Conservation (phyloP, 352 stramenopile genomes). For the Aphanomyces cochlioides region DNA sequence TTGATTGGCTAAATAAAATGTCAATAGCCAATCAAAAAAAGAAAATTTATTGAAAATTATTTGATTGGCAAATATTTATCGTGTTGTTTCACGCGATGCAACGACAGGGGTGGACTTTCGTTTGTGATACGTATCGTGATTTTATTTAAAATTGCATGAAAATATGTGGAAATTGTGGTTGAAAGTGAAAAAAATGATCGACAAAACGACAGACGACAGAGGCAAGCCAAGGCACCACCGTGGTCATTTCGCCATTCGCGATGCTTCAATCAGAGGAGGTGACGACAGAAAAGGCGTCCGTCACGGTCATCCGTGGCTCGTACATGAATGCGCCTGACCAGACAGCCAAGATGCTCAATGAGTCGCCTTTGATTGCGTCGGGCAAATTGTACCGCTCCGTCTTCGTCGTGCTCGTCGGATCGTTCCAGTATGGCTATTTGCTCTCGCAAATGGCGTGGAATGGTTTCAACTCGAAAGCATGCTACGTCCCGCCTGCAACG, state of each 20-base stretch:
- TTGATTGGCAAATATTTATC: too few relatives aligned
- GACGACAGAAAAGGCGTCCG: constrained; percentile 12
- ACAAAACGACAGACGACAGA: too few relatives aligned
- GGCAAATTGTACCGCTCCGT: constrained; percentile 41
- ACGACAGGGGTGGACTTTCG: too few relatives aligned
- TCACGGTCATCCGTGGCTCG: constrained; percentile 6
- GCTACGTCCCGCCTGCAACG: constrained; percentile 21
- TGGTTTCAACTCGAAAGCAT: constrained; percentile 37
- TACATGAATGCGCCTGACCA: constrained; percentile 13
- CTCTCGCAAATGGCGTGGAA: constrained; percentile 51
- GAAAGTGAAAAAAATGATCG: neutral
- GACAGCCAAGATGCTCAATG: constrained; percentile 10
- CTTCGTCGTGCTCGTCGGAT: constrained; percentile 41
- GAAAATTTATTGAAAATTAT: too few relatives aligned
- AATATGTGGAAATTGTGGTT: neutral
- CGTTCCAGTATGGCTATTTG: constrained; percentile 55
- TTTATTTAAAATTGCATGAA: neutral
- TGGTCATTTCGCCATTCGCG: neutral
- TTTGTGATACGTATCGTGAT: too few relatives aligned
- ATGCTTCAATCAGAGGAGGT: neutral
- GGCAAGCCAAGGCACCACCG: too few relatives aligned
- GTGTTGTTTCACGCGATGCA: too few relatives aligned
- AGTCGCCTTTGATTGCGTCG: neutral
- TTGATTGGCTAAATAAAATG: too few relatives aligned
- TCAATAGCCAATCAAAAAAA: too few relatives aligned